Base-by-base conservation (phyloP, 805 yeast genomes). In the Sungouiozyma ichnusensis region DNA sequence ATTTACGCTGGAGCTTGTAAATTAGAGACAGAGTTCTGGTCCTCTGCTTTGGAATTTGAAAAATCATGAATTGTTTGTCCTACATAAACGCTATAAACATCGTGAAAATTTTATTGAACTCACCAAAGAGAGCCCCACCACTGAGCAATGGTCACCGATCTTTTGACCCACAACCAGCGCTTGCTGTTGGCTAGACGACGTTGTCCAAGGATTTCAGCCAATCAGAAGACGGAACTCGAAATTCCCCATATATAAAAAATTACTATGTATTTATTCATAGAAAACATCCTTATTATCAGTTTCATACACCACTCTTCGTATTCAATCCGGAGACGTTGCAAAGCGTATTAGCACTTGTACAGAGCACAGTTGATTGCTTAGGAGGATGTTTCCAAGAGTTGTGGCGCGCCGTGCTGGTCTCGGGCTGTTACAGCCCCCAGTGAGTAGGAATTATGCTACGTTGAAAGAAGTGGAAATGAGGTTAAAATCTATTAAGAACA, bases 391-490 rank as follows among this genome's bases (percentile, higher is more conserved):
- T 24, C 29, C 29, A 24, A 6, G 29, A 24, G 29, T 6, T 24
- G 6, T 24, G 29, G 29, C 11, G 29, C 29, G 29, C 29, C 29
- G 29, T 24, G 29, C 29, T 24, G 29, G 29, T 24, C 29, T 24
- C 29, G 29, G 29, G 6, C 11, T 24, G 29, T 24, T 24, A 7
- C 29, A 24, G 29, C 6, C 6, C 29, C 6, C 29, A 6, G 29
- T 24, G 6, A 7, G 9, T 7, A 85, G 95, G 82, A 81, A 80
- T 74, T 90, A 86, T 74, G 98, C 98, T 61, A 92, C 98, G 56
- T 77, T 92, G 66, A 90, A 97, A 74, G 98, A 92, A 71, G 94
- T 92, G 63, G 98, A 92, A 75, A 83, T 77, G 68, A 94, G 98
- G 75, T 79, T 92, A 65, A 92, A 92, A 75, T 86, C 97, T 52